Evolutionary conservation across 2,329 filamentous ascomycete species (phyloP), one percentile per base, ranked within the genome.

Genomic region (Teratosphaeria nubilosa): DNA sequence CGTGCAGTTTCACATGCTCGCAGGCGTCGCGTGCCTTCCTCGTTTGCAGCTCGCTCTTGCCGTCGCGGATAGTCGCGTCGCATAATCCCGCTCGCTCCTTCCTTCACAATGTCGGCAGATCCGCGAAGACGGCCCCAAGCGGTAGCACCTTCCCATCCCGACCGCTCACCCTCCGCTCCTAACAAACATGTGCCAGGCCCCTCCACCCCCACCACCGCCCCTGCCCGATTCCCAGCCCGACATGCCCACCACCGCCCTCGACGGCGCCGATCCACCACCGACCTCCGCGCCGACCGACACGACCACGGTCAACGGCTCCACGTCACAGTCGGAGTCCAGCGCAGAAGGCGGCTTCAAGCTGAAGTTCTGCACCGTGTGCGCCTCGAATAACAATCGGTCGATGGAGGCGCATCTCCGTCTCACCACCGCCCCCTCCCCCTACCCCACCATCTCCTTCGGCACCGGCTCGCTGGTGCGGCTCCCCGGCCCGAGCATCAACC

Each of bases 311-410:
- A 56, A 53, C 56, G 60, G 34, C 54, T 77, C 30, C 73, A 77
- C 27, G 74, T 77, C 14, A 78, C 81, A 27, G 77, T 77, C 30
- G 11, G 4, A n/a, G 5, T 2, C 34, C 2, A 5, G 34, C 34
- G 34, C 34, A 2, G 34, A 41, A 7, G 34, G 34, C n/a, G 83
- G 80, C 56, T 96, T 86, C 80, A 96, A 94, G 75, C 82, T 99
- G 62, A 95, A 89, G 71, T 96, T 97, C 75, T 96, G 91, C 78
- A 97, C 94, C 2, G 92, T 99, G n/a, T 99, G 94, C 75, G 94
- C 94, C 7, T 96, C 91, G 69, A 99, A 99, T 69, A 91, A 99
- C 74, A 99, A 99, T 71, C 86, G 94, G 84, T 95, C 79, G 41
- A 53, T 60, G 94, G 94, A 97, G 80, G 92, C 92, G n/a, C 94